A percentile compares a stretch with the other conserved stretches of the same genome.
phyloP scores from a whole-genome alignment of 2,329 filamentous ascomycete genomes.

The Ambrosiella xylebori region DNA sequence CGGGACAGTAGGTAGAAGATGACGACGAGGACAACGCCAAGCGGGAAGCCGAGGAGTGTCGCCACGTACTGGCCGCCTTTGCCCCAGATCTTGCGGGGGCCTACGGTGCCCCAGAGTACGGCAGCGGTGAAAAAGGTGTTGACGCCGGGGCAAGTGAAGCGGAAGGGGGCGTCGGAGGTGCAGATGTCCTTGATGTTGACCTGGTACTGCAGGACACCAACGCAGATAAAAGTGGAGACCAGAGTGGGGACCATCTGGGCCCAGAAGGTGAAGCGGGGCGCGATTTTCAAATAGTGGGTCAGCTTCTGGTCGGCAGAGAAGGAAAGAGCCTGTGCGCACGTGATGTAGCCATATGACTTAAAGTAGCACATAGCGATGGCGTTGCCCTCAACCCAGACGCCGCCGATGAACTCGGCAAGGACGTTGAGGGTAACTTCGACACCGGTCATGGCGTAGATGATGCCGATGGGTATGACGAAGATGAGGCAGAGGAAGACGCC shows the following conservation, averaged over 20 bases:
- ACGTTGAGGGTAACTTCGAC: conserved; percentile 35
- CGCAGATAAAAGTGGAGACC: conserved; percentile 33
- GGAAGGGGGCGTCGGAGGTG: conserved; percentile 20
- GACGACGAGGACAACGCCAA: conserved; percentile 21
- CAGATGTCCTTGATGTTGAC: conserved; percentile 23
- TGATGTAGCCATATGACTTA: conserved; percentile 34
- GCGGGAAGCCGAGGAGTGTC: conserved; percentile 23
- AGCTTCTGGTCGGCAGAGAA: conserved; percentile 33
- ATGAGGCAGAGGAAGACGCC: conserved; percentile 31
- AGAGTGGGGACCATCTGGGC: conserved; percentile 42
- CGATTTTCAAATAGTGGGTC: conserved; percentile 42
- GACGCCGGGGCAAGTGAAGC: conserved; percentile 23
- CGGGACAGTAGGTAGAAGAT: conserved; percentile 18
- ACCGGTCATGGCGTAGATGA: conserved; percentile 36
- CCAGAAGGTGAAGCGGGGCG: conserved; percentile 39
- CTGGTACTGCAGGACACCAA: conserved; percentile 32
- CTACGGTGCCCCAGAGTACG: conserved; percentile 29
- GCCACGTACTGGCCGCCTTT: conserved; percentile 23
- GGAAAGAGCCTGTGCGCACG: conserved; percentile 32
- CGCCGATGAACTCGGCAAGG: conserved; percentile 35
- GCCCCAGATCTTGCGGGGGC: conserved; percentile 26
- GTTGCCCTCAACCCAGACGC: conserved; percentile 32
- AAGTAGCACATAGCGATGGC: conserved; percentile 37
- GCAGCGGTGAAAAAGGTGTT: conserved; percentile 28
- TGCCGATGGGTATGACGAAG: conserved; percentile 34